Base-by-base conservation (phyloP, 176 grass and related monocot species). In the Tillandsia fasciculata region DNA sequence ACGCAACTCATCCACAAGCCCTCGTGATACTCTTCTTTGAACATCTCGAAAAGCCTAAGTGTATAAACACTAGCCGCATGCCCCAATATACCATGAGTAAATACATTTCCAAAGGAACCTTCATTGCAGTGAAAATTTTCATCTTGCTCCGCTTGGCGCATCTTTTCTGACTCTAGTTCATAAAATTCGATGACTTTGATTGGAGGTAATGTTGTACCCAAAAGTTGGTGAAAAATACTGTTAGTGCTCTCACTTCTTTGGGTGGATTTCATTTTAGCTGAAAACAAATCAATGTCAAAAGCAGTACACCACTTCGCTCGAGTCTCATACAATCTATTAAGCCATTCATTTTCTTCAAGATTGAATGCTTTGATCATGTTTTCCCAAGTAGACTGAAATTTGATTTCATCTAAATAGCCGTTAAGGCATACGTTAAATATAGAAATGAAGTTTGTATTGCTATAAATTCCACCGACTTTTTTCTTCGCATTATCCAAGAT, bases 1-100 rank as follows among this genome's bases (percentile, higher is more conserved):
- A 89, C 89, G 64, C 80, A 88, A 83, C 83, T 85, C 71, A 86
- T 92, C 90, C 90, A 75, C 90, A 92, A 17, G 33, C 90, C 90
- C 2, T 92, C 90, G 20, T 89, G 83, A 89, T 81, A 93, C 79
- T 93, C 83, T 8, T 78, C 82, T 66, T 93, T 86, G n/a, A 93
- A 93, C 47, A 93, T 33, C 63, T 89, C 89, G 74, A 89, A 93
- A 67, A 93, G 88, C 80, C 84, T 93, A 53, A 86, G 81, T 66
- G 90, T 93, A 81, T 89, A 93, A 14, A 83, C 80, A 53, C 81
- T 89, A 63, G 90, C 79, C 61, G 90, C 90, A 49, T 93, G 86
- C 70, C 89, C 86, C 76, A 89, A 77, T 78, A 93, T 86, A 70
- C 86, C 90, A 83, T 93, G 83, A 54, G 80, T 88, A 70, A 93